phyloP scores from a whole-genome alignment of 495 filamentous ascomycete species.

The Pseudomonodictys pantanalensis region DNA sequence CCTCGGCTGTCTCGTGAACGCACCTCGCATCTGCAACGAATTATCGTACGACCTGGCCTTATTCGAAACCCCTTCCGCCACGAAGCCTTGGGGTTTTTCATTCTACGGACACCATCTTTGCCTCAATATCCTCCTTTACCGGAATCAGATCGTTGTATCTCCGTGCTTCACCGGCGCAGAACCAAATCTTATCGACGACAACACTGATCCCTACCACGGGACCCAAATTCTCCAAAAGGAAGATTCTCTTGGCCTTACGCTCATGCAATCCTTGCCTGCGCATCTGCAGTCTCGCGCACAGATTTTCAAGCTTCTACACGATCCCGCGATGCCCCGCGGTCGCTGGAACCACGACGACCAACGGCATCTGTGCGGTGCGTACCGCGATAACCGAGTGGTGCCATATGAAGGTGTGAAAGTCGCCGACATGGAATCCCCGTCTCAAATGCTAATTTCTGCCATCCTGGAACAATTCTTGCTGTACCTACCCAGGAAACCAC shows the following conservation, averaged over 20 bases:
- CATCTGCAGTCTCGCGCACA: constrained; percentile 52
- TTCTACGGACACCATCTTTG: constrained; percentile 81
- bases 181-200: constrained; percentile 68
- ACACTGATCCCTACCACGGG: constrained; percentile 57
- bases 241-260: constrained; percentile 56
- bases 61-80: constrained; percentile 52
- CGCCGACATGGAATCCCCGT: constrained; percentile 43
- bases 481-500: constrained; percentile 57
- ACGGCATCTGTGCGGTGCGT: constrained; percentile 71
- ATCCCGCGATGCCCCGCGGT: constrained; percentile 57
- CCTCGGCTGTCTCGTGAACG: constrained; percentile 64
- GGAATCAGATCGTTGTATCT: constrained; percentile 58
- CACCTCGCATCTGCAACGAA: constrained; percentile 64
- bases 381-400: constrained; percentile 70
- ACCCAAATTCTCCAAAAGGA: constrained; percentile 63
- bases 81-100: constrained; percentile 64
- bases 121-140: constrained; percentile 62
- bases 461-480: constrained; percentile 61
- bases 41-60: constrained; percentile 71
- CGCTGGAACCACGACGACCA: constrained; percentile 75
- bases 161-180: constrained; percentile 78
- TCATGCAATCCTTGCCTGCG: constrained; percentile 62
- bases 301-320: constrained; percentile 54
- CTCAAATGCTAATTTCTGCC: constrained; percentile 53
- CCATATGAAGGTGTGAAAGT: constrained; percentile 67